Percentiles rank a stretch among this genome's conserved stretches.
Evolutionary conservation across 2,329 filamentous ascomycete genomes (phyloP).

Genomic region (Calonectria honghensis): DNA sequence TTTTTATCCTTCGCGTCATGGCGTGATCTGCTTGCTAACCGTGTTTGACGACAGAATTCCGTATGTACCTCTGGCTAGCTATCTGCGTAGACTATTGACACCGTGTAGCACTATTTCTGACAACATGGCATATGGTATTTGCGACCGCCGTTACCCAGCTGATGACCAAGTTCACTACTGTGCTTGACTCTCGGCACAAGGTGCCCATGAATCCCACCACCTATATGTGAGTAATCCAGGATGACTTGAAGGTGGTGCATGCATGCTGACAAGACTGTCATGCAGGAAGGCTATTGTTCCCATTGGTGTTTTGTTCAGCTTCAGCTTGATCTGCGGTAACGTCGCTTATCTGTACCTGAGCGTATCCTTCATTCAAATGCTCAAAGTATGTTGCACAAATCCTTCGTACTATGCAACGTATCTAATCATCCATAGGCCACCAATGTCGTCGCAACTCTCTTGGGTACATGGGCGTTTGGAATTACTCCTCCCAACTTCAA

Average conservation of each 20-base stretch:
- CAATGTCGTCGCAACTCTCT: constrained; percentile 35
- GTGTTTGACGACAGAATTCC: constrained; percentile 26
- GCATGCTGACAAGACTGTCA: not conserved
- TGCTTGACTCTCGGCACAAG: constrained; percentile 41
- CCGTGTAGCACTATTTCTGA: constrained; percentile 34
- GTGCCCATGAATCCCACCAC: constrained; percentile 37
- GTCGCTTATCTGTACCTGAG: constrained; percentile 39
- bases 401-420: not conserved
- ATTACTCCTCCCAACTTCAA: constrained; percentile 35
- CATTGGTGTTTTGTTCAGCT: constrained; percentile 39
- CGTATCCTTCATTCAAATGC: constrained; percentile 41
- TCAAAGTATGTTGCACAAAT: constrained; percentile 13
- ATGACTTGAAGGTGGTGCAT: not conserved
- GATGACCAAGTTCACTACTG: constrained; percentile 37
- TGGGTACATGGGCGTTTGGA: constrained; percentile 37
- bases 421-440: constrained; percentile 29
- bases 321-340: constrained; percentile 39
- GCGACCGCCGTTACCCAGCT: constrained; percentile 33
- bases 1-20: not conserved
- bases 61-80: constrained; percentile 11
- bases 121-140: constrained; percentile 42
- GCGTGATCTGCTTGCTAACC: constrained; percentile 13
- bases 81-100: not conserved
- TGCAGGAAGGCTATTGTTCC: constrained; percentile 36
- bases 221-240: constrained; percentile 26